Percentiles rank a stretch among this genome's conserved stretches.
phyloP scores from a whole-genome alignment of 1,139 yeast genomes.

The Scheffersomyces parashehatae region DNA sequence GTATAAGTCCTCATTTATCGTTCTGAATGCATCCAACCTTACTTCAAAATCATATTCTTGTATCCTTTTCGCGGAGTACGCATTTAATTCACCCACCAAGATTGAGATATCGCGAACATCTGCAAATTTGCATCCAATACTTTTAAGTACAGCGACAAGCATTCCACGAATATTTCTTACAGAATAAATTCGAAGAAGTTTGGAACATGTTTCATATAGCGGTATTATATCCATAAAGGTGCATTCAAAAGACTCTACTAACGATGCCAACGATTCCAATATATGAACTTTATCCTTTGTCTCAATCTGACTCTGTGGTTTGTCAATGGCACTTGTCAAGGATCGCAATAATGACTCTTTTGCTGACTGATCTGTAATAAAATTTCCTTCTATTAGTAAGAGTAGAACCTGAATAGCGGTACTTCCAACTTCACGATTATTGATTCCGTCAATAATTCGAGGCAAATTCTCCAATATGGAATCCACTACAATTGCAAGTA shows the following conservation, averaged over 20 bases:
- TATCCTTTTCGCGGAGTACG: conserved; percentile 62
- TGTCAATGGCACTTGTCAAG: conserved; percentile 61
- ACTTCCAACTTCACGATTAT: conserved; percentile 52
- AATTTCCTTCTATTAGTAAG: conserved; percentile 59
- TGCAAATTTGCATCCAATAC: conserved; percentile 56
- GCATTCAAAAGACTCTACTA: conserved; percentile 56
- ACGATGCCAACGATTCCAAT: conserved; percentile 55
- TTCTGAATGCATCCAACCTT: conserved; percentile 66
- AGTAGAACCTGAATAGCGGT: conserved; percentile 55
- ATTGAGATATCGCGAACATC: conserved; percentile 48
- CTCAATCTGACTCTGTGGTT: conserved; percentile 57
- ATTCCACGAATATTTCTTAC: conserved; percentile 63
- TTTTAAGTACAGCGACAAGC: conserved; percentile 58
- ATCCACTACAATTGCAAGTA: conserved; percentile 59
- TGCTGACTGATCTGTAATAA: conserved; percentile 58
- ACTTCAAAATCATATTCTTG: conserved; percentile 80
- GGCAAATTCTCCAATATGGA: conserved; percentile 55
- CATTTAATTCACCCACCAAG: conserved; percentile 64
- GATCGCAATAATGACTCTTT: conserved; percentile 58
- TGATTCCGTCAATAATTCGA: conserved; percentile 40
- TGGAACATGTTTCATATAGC: conserved; percentile 57
- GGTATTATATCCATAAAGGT: conserved; percentile 53
- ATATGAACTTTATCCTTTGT: conserved; percentile 58
- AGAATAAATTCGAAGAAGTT: conserved; percentile 55
- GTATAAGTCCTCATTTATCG: conserved; percentile 60